These are phyloP conservation scores for Tetradesmus obliquus DNA, from an alignment of 139 green algal genomes.

Conservation along the genomic window DNA sequence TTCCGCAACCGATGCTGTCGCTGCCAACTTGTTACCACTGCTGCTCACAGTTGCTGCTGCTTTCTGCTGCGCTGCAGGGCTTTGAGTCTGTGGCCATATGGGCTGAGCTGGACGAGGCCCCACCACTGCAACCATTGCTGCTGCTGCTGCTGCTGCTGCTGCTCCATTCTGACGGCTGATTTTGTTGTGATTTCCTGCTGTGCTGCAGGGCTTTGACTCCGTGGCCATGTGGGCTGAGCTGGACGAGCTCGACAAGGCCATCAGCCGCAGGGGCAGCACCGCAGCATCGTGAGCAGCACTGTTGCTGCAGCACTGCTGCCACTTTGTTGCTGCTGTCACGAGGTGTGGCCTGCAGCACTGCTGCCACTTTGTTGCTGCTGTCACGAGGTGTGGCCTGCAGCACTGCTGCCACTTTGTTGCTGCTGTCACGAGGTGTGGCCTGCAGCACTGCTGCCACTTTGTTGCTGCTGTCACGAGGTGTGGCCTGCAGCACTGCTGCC, in stretches of 20 bases:
- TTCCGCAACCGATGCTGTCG: not conserved
- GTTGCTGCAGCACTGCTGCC: not conserved
- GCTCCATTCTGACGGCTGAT: not conserved
- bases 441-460: not conserved
- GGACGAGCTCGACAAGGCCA: conserved; percentile 19
- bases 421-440: not conserved
- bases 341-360: too few relatives aligned
- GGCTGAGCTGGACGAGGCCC: not conserved
- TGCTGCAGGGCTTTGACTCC: not conserved
- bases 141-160: not conserved
- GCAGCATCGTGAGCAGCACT: not conserved
- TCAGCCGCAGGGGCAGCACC: not conserved
- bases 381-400: not conserved
- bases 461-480: not conserved
- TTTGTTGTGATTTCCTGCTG: not conserved
- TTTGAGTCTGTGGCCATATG: conserved; percentile 51
- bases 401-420: not conserved
- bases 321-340: not conserved
- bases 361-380: not conserved
- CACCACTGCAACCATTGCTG: not conserved
- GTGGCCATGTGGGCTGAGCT: conserved; percentile 54
- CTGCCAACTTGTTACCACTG: not conserved
- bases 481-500: not conserved
- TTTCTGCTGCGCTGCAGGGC: not conserved
- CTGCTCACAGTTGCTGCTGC: not conserved